These are phyloP conservation scores for Anisodus tanguticus DNA, from an alignment of 257 asterid genomes.

Conservation along the genomic window DNA sequence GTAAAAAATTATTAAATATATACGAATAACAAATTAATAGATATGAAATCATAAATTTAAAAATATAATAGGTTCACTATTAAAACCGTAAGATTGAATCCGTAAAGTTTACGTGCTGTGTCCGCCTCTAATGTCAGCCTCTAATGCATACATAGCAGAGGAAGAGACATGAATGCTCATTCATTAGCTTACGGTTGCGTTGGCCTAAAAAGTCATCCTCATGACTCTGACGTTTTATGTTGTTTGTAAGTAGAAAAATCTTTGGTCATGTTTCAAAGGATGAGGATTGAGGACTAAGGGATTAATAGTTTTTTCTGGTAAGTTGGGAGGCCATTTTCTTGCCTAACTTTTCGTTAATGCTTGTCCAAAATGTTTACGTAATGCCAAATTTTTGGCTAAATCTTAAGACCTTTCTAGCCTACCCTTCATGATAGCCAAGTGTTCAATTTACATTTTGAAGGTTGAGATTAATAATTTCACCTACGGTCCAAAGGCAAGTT, in stretches of 20 bases:
- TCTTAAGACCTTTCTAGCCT: background rate
- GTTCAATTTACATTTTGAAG: too few species aligned
- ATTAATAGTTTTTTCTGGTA: background rate
- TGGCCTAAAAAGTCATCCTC: constrained; percentile 4
- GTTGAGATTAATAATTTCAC: too few species aligned
- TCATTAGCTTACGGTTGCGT: background rate
- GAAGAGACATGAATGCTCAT: constrained; percentile 5
- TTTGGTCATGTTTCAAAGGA: background rate
- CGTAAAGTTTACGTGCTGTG: too few species aligned
- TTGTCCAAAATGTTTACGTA: background rate
- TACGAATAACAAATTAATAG: too few species aligned
- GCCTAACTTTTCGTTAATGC: background rate
- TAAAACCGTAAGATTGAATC: too few species aligned
- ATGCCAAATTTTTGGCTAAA: constrained; percentile 19
- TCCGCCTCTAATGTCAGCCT: background rate
- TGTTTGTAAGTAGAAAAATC: constrained; percentile 16
- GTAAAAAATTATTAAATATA: too few species aligned
- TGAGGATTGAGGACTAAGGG: background rate
- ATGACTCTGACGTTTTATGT: background rate
- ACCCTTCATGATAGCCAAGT: too few species aligned
- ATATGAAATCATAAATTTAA: too few species aligned
- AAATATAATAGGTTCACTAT: too few species aligned
- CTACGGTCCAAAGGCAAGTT: too few species aligned
- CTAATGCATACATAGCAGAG: background rate
- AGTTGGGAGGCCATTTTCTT: background rate